Conservation (phyloP, 805 yeast genomes). For the Candida krabiensis region DNA sequence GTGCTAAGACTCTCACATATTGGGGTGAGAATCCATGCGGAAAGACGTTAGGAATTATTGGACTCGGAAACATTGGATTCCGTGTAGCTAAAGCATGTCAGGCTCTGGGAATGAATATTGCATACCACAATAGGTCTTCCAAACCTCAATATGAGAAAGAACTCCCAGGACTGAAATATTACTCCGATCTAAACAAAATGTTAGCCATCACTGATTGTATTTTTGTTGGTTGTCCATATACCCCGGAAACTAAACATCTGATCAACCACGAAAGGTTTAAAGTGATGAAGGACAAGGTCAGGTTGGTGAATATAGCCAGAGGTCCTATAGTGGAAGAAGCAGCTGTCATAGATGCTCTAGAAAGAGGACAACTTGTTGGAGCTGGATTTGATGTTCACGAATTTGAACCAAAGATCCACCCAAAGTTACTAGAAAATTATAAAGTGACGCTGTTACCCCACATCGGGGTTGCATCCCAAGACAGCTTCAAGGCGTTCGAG, state of each 20-base stretch:
- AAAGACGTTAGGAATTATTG: conserved; percentile 45
- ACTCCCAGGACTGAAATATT: conserved; percentile 32
- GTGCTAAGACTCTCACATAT: conserved; percentile 31
- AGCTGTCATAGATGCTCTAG: conserved; percentile 40
- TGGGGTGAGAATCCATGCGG: conserved; percentile 42
- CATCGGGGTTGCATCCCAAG: conserved; percentile 36
- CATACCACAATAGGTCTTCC: conserved; percentile 40
- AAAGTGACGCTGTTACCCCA: conserved; percentile 39
- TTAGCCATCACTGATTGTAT: conserved; percentile 32
- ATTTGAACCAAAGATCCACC: conserved; percentile 39
- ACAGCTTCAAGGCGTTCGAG: conserved; percentile 39
- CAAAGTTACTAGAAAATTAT: conserved; percentile 33
- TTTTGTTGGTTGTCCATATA: conserved; percentile 40
- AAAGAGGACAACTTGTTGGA: conserved; percentile 41
- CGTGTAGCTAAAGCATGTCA: conserved; percentile 42
- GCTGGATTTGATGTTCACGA: conserved; percentile 45
- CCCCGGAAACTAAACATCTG: conserved; percentile 38
- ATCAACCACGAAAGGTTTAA: conserved; percentile 34
- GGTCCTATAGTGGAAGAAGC: conserved; percentile 42
- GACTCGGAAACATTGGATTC: conserved; percentile 48
- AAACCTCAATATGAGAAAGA: conserved; percentile 33
- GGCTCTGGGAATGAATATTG: conserved; percentile 44
- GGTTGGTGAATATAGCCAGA: conserved; percentile 39
- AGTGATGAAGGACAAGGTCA: conserved; percentile 27
- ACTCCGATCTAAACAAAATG: conserved; percentile 27